Evolutionary conservation across 306 rosid genomes (phyloP).

Genomic region (Glycyrrhiza uralensis): DNA sequence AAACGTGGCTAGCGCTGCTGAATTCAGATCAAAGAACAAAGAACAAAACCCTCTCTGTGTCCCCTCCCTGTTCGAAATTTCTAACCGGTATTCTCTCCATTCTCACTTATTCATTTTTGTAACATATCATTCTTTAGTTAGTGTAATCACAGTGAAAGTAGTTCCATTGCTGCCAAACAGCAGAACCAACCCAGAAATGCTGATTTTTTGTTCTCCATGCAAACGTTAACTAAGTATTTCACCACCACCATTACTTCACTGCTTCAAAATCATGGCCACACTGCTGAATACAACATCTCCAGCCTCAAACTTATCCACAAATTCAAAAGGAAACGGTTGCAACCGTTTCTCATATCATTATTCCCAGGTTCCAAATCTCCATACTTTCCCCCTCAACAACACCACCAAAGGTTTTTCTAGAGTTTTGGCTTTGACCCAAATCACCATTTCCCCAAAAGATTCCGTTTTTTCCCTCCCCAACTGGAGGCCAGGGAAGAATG

Average conservation of each 20-base stretch:
- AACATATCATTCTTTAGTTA: background rate
- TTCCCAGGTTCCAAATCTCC: slow-evolving; percentile 45
- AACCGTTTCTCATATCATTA: slow-evolving; percentile 48
- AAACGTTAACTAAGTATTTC: slow-evolving; percentile 18
- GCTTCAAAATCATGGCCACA: slow-evolving; percentile 48
- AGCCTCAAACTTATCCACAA: slow-evolving; percentile 38
- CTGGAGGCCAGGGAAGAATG: slow-evolving; percentile 64
- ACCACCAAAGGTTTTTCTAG: slow-evolving; percentile 60
- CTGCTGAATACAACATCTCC: slow-evolving; percentile 53
- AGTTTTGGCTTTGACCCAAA: slow-evolving; percentile 60
- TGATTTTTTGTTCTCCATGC: background rate
- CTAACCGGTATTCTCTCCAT: background rate
- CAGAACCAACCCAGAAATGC: slow-evolving; percentile 14
- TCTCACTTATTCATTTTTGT: background rate
- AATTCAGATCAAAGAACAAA: background rate
- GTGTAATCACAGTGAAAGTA: background rate
- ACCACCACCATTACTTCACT: background rate
- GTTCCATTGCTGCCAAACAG: slow-evolving; percentile 3
- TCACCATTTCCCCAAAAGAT: slow-evolving; percentile 59
- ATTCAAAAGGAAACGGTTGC: slow-evolving; percentile 38
- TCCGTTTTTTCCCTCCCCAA: slow-evolving; percentile 59
- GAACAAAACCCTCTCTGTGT: too few relatives aligned
- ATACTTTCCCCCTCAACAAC: slow-evolving; percentile 44
- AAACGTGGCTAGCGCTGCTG: slow-evolving; percentile 7
- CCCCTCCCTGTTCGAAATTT: background rate